Evolutionary conservation across 305 asterid genomes (phyloP), one percentile per base, ranked within the genome.

Genomic region (Fraxinus paxiana): DNA sequence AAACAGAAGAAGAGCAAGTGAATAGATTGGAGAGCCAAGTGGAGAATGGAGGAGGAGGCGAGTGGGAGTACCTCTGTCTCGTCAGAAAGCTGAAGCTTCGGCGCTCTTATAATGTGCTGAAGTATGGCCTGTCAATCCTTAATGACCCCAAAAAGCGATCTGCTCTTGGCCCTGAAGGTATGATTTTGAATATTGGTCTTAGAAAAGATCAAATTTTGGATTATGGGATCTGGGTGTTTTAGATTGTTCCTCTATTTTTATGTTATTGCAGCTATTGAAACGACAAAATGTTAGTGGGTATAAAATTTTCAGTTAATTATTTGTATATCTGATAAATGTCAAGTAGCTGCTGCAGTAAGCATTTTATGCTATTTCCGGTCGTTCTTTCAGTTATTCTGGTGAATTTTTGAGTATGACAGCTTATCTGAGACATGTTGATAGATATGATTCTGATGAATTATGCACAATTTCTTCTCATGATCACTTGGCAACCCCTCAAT

Each of bases 11-110:
- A 86, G 96, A 91, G 3, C 91, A 87, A 79, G 92, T 91, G 78
- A 88, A 90, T 79, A 90, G 92, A 87, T 89, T 93, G 95, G 99
- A 94, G 88, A 89, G 61, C 79, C 98, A 95, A 91, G 97, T 94
- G 74, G 97, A 95, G 77, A 92, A 92, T 79, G 97, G 98, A 56
- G 99, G 99, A 24, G 99, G 98, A 3, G 99, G 97, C 81, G 94
- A 88, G 76, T 95, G 98, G 99, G 98, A 94, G 77, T 96, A 96
- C 82, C 97, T 96, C 17, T 90, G 91, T 85, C 98, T 94, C 78
- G 95, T 92, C 71, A 85, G 96, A 81, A 96, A 94, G 86, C 98
- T 94, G 73, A 96, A 92, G 92, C 95, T 94, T 75, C 97, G 99
- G 83, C 92, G 96, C 83, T 86, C 98, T 43, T 94, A 94, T 82